Percentiles rank a stretch among this genome's conserved stretches.
phyloP scores from a whole-genome alignment of 306 rosid species.

The Corylus avellana region DNA sequence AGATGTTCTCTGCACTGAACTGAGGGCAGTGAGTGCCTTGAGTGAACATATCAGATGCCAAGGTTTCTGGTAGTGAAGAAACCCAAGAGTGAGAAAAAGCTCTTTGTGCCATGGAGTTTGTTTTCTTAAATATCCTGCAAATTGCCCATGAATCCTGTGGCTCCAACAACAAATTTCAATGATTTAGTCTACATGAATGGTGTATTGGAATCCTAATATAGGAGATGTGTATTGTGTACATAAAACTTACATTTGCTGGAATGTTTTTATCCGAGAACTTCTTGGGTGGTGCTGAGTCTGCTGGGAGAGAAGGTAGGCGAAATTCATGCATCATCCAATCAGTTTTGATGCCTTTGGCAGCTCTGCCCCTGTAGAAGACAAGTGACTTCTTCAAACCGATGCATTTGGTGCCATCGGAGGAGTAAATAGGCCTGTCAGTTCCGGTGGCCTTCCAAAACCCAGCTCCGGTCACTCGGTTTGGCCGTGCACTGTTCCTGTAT shows the following conservation, averaged over 20 bases:
- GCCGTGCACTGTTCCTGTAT: slow-evolving; percentile 71
- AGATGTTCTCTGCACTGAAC: slow-evolving; percentile 41
- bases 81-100: slow-evolving; percentile 64
- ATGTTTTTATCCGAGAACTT: slow-evolving; percentile 49
- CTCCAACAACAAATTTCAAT: background rate
- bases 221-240: too few species aligned
- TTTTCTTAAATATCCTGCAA: slow-evolving; percentile 83
- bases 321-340: slow-evolving; percentile 98
- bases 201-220: background rate
- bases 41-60: slow-evolving; percentile 41
- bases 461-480: slow-evolving; percentile 71
- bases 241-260: slow-evolving; percentile 51
- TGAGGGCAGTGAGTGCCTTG: slow-evolving; percentile 36
- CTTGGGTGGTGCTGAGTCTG: slow-evolving; percentile 36
- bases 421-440: slow-evolving; percentile 73
- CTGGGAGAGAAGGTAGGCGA: slow-evolving; percentile 54
- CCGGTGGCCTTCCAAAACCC: slow-evolving; percentile 96
- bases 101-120: slow-evolving; percentile 68
- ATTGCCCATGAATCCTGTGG: slow-evolving; percentile 90
- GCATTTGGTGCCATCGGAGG: slow-evolving; percentile 61
- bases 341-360: slow-evolving; percentile 75
- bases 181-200: slow-evolving; percentile 5
- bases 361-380: slow-evolving; percentile 82
- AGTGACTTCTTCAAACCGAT: slow-evolving; percentile 86
- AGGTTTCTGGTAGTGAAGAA: slow-evolving; percentile 46